Percentiles rank a stretch among this genome's conserved stretches.
phyloP scores from a whole-genome alignment of 768 basidiomycete genomes.

The Leccinum obscurum region DNA sequence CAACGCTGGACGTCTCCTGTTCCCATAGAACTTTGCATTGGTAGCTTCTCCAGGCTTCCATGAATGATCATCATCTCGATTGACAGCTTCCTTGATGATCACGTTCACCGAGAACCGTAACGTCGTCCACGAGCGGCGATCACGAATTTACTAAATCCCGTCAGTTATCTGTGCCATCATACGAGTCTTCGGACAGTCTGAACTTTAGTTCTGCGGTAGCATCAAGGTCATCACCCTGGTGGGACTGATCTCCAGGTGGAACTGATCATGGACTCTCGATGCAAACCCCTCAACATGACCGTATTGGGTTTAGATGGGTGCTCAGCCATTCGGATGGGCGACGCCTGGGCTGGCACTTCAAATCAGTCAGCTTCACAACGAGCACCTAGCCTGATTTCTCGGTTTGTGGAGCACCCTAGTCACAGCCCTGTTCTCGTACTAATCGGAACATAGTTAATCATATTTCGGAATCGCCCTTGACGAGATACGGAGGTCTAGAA shows the following conservation, averaged over 20 bases:
- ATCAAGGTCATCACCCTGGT: constrained; percentile 45
- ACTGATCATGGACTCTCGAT: constrained; percentile 49
- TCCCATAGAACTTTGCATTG: constrained; percentile 56
- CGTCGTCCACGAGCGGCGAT: background rate
- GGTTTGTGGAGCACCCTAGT: constrained; percentile 35
- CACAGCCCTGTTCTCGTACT: constrained; percentile 32
- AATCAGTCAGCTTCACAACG: constrained; percentile 34
- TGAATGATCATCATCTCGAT: constrained; percentile 4
- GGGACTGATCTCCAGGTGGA: constrained; percentile 45
- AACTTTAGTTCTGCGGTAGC: constrained; percentile 53
- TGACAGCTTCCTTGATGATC: constrained; percentile 40
- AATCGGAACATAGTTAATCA: constrained; percentile 43
- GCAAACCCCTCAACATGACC: constrained; percentile 45
- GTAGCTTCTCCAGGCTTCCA: constrained; percentile 33
- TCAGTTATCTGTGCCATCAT: constrained; percentile 58
- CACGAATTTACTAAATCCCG: background rate
- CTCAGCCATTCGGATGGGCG: constrained; percentile 33
- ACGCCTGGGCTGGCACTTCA: constrained; percentile 22
- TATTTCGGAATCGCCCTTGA: constrained; percentile 27
- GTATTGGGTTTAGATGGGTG: constrained; percentile 44
- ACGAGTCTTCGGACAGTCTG: constrained; percentile 56
- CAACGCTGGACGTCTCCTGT: constrained; percentile 48
- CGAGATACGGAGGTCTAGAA: constrained; percentile 45
- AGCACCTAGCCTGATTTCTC: constrained; percentile 35
- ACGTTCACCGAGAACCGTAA: constrained; percentile 44